Conservation (phyloP, 495 filamentous ascomycete species). For the Amphirosellinia nigrospora region DNA sequence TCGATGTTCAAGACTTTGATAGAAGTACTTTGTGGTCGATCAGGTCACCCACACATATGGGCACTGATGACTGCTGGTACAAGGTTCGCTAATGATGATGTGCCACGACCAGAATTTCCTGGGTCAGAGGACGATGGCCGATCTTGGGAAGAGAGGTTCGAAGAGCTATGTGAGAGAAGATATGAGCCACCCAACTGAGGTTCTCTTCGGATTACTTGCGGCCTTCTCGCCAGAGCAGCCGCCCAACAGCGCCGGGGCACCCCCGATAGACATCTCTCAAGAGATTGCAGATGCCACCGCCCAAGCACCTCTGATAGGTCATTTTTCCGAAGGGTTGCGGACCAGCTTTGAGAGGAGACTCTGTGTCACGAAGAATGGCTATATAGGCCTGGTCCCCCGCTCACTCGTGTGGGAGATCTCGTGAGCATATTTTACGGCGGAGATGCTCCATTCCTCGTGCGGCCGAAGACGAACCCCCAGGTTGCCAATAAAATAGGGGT, state of each 20-base stretch:
- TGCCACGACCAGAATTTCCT: conserved; percentile 3
- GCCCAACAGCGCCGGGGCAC: not conserved
- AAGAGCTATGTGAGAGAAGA: conserved; percentile 19
- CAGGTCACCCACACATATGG: conserved; percentile 20
- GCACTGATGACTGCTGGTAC: conserved; percentile 18
- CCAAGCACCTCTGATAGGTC: not conserved
- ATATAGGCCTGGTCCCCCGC: conserved; percentile 25
- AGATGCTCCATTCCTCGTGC: conserved; percentile 24
- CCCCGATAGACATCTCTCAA: not conserved
- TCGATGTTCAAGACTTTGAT: conserved; percentile 16
- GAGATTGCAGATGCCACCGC: not conserved
- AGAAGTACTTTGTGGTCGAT: conserved; percentile 20
- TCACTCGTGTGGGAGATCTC: conserved; percentile 25
- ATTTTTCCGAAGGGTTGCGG: conserved; percentile 20
- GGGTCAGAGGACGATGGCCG: not conserved
- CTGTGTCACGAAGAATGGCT: conserved; percentile 28
- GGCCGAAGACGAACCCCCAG: conserved; percentile 4
- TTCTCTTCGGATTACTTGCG: not conserved
- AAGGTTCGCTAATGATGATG: conserved; percentile 9
- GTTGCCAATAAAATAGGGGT: conserved; percentile 3
- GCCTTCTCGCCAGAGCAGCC: conserved; percentile 9
- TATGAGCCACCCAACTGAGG: not conserved
- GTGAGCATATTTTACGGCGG: conserved; percentile 26
- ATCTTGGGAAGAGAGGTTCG: conserved; percentile 13
- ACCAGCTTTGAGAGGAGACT: conserved; percentile 16